These are phyloP conservation scores for Pistacia integerrima DNA, from an alignment of 345 rosid genomes.

Conservation along the genomic window DNA sequence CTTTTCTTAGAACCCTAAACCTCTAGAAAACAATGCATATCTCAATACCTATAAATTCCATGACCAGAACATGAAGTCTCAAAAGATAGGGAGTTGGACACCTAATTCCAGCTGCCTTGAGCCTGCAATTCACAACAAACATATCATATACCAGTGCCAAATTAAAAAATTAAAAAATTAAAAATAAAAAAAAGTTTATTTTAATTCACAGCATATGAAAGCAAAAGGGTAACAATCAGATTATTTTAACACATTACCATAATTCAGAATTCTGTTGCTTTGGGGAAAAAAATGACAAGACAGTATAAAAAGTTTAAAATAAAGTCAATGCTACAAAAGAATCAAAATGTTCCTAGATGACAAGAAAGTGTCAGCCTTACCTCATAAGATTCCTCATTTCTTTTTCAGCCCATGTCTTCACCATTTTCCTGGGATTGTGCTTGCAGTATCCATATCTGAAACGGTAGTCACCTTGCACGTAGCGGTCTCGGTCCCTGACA, in stretches of 20 bases:
- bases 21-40: neutral
- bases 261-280: neutral
- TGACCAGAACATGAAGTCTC: conserved; percentile 92
- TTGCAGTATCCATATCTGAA: conserved; percentile 92
- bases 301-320: too few species aligned
- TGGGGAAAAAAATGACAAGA: conserved; percentile 1
- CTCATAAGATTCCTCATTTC: conserved; percentile 96
- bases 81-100: conserved; percentile 76
- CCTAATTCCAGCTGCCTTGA: conserved; percentile 90
- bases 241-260: neutral
- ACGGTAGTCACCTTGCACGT: conserved; percentile 96
- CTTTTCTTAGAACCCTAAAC: conserved; percentile 8
- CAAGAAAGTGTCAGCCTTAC: conserved; percentile 30
- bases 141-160: neutral
- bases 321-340: too few species aligned
- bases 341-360: neutral
- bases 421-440: conserved; percentile 99
- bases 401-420: conserved; percentile 97
- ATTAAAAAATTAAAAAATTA: neutral
- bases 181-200: neutral
- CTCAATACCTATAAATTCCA: conserved; percentile 92
- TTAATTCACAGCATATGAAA: neutral
- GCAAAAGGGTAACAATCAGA: neutral
- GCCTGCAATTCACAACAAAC: conserved; percentile 48
- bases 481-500: conserved; percentile 88